A percentile compares a stretch with the other conserved stretches of the same genome.
Evolutionary conservation across 2,329 filamentous ascomycete genomes (phyloP).

Genomic region (Trichocomaceae sp.): DNA sequence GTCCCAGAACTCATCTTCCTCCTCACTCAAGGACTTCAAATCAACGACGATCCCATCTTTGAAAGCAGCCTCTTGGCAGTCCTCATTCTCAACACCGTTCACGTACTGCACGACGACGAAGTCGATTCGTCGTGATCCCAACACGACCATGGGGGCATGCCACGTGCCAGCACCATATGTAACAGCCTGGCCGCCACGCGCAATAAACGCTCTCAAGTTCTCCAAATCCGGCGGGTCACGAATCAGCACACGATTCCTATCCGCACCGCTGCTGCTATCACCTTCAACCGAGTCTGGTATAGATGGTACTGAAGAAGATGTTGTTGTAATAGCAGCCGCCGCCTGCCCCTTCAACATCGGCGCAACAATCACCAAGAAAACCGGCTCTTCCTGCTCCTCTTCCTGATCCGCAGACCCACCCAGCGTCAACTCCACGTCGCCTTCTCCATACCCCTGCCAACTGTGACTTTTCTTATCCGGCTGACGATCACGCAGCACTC

Average conservation of each 20-base stretch:
- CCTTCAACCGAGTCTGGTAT: conserved; percentile 1
- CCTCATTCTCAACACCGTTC: conserved; percentile 74
- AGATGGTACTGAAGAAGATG: background rate
- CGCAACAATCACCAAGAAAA: conserved; percentile 82
- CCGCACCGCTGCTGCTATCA: conserved; percentile 1
- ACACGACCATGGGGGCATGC: conserved; percentile 93
- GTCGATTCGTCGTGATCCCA: conserved; percentile 65
- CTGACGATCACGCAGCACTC: conserved; percentile 6
- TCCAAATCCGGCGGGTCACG: conserved; percentile 62
- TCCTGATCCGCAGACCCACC: conserved; percentile 8
- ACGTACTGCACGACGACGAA: conserved; percentile 87
- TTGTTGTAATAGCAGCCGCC: conserved; percentile 23
- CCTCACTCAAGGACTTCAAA: conserved; percentile 16
- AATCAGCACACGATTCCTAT: conserved; percentile 30
- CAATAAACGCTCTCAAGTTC: conserved; percentile 69
- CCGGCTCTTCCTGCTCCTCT: conserved; percentile 22
- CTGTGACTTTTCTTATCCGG: conserved; percentile 10
- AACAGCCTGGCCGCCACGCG: conserved; percentile 70
- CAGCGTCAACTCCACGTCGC: conserved; percentile 5
- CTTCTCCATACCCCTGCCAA: conserved; percentile 11
- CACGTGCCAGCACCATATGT: conserved; percentile 88
- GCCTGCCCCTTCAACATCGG: conserved; percentile 55
- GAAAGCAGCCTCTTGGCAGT: conserved; percentile 72
- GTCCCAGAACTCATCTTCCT: conserved; percentile 13
- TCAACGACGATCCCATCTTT: conserved; percentile 35